These are phyloP conservation scores for Stagonosporopsis tanaceti DNA, from an alignment of 2,329 filamentous ascomycete genomes.

Conservation along the genomic window DNA sequence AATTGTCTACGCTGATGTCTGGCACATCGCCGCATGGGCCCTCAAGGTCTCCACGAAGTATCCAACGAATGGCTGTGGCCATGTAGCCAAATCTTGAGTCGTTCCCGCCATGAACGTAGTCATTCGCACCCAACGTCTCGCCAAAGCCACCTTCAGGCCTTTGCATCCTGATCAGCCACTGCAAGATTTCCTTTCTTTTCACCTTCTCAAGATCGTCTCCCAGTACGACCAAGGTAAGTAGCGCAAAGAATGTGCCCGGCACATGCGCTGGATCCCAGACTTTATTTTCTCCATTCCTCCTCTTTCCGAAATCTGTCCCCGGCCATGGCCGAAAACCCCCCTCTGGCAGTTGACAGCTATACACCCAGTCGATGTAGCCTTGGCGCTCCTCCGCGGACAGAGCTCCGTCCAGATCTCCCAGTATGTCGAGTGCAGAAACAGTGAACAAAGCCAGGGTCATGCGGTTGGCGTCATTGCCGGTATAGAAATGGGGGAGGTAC, in stretches of 20 bases:
- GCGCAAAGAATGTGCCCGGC: conserved; percentile 87
- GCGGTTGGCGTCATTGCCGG: conserved; percentile 86
- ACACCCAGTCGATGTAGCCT: conserved; percentile 76
- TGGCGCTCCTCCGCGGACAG: conserved; percentile 62
- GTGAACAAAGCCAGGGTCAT: conserved; percentile 91
- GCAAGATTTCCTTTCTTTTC: conserved; percentile 70
- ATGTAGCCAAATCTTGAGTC: conserved; percentile 92
- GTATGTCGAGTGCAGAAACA: conserved; percentile 82
- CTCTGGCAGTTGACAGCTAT: conserved; percentile 81
- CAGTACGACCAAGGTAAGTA: conserved; percentile 75
- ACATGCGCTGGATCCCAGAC: conserved; percentile 80
- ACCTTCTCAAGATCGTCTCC: conserved; percentile 69
- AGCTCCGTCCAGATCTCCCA: conserved; percentile 68
- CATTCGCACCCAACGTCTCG: conserved; percentile 72
- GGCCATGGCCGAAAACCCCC: conserved; percentile 92
- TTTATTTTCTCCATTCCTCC: conserved; percentile 60
- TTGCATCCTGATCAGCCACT: conserved; percentile 80
- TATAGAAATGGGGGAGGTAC: conserved; percentile 83
- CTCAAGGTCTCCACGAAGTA: conserved; percentile 70
- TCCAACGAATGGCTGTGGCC: conserved; percentile 81
- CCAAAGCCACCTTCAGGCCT: conserved; percentile 89
- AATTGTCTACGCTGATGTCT: conserved; percentile 76
- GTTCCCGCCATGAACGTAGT: conserved; percentile 74
- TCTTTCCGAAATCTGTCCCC: conserved; percentile 65
- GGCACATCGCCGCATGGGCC: conserved; percentile 64